A percentile compares a stretch with the other conserved stretches of the same genome.
Conservation (phyloP, 1,284 basidiomycete species). For the Ganoderma lucidum region DNA sequence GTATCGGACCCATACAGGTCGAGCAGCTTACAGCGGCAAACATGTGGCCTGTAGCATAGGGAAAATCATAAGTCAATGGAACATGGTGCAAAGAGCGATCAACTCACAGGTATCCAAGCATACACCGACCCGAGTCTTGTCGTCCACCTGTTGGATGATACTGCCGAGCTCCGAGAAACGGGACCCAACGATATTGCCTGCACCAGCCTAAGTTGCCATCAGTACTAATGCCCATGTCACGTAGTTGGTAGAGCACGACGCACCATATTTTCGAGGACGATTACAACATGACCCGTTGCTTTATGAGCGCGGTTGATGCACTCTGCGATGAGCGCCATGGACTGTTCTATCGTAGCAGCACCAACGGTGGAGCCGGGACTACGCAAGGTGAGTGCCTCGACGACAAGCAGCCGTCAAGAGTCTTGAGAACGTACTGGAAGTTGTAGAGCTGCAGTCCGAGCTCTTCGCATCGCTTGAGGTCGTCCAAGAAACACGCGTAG, state of each 20-base stretch:
- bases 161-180: slow-evolving; percentile 71
- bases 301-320: slow-evolving; percentile 82
- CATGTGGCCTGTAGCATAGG: slow-evolving; percentile 65
- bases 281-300: slow-evolving; percentile 69
- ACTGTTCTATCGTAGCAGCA: slow-evolving; percentile 64
- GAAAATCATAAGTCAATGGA: not conserved
- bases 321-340: slow-evolving; percentile 72
- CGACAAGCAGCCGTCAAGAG: not conserved
- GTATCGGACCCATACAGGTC: not conserved
- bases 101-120: slow-evolving; percentile 86
- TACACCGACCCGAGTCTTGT: slow-evolving; percentile 81
- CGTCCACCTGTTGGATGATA: slow-evolving; percentile 78
- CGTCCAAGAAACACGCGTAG: slow-evolving; percentile 85
- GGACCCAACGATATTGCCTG: slow-evolving; percentile 83
- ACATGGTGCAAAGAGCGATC: not conserved
- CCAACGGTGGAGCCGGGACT: slow-evolving; percentile 88
- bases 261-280: slow-evolving; percentile 89
- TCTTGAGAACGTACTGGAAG: slow-evolving; percentile 72
- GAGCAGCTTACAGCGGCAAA: slow-evolving; percentile 72
- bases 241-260: not conserved
- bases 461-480: slow-evolving; percentile 81
- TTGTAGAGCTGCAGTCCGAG: slow-evolving; percentile 83
- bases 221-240: not conserved
- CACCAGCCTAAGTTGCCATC: slow-evolving; percentile 64
- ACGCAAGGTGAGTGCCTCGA: not conserved